Conservation (phyloP, 169 alveolate species). For the Perkinsus chesapeaki region DNA sequence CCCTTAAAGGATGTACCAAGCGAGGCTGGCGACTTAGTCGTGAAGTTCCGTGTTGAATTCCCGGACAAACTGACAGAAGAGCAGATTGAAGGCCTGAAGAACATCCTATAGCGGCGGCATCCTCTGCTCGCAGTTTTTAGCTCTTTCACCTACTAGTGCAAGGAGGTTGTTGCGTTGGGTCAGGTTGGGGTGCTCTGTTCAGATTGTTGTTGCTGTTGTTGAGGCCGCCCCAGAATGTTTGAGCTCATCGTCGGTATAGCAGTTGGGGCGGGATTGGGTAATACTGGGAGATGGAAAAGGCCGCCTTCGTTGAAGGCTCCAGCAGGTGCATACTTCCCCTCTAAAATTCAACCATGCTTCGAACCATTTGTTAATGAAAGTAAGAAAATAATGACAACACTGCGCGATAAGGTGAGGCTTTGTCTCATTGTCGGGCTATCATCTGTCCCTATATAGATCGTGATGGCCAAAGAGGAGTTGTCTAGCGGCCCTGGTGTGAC, state of each 20-base stretch:
- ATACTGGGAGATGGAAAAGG: not conserved
- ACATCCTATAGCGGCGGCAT: not conserved
- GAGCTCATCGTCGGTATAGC: not conserved
- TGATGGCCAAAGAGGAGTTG: not conserved
- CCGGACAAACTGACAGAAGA: not conserved
- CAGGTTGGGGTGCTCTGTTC: too few relatives aligned
- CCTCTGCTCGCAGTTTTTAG: too few relatives aligned
- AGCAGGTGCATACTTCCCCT: not conserved
- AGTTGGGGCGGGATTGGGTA: not conserved
- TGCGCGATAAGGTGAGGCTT: not conserved
- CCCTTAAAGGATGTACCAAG: not conserved
- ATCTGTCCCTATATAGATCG: not conserved
- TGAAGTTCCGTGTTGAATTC: not conserved
- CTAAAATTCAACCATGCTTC: not conserved
- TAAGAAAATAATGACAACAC: not conserved
- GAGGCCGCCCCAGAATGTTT: not conserved
- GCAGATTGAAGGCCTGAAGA: not conserved
- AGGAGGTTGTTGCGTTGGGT: too few relatives aligned
- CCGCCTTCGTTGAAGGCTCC: not conserved
- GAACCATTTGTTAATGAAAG: not conserved
- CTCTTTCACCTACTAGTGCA: too few relatives aligned
- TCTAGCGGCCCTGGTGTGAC: too few relatives aligned
- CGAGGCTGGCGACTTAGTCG: not conserved
- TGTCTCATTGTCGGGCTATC: not conserved
- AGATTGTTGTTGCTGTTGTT: not conserved